phyloP scores from a whole-genome alignment of 1,139 yeast species.

The Suhomyces wounanorum region DNA sequence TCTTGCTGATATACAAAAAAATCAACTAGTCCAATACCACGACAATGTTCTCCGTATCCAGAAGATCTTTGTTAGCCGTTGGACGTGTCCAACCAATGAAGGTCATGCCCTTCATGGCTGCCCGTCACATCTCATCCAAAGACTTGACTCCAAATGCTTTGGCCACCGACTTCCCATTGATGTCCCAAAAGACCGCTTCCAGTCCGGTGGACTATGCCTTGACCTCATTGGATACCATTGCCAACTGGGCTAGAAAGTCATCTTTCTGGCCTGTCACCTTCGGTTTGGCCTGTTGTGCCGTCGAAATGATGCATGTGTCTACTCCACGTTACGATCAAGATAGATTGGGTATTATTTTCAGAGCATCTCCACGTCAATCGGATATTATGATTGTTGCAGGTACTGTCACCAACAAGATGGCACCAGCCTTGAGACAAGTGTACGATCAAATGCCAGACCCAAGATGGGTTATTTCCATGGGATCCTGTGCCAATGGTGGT shows the following conservation, averaged over 20 bases:
- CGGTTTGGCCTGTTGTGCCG: slow-evolving; percentile 92
- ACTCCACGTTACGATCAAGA: slow-evolving; percentile 93
- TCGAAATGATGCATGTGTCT: slow-evolving; percentile 94
- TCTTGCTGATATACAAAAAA: slow-evolving; percentile 31
- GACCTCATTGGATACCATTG: slow-evolving; percentile 81
- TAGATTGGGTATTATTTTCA: slow-evolving; percentile 88
- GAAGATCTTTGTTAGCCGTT: slow-evolving; percentile 26
- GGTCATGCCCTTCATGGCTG: slow-evolving; percentile 16
- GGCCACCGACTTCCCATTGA: slow-evolving; percentile 49
- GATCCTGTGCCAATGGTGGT: slow-evolving; percentile 93
- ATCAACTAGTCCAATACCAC: slow-evolving; percentile 9
- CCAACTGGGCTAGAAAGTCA: slow-evolving; percentile 91
- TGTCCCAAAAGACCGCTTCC: slow-evolving; percentile 46
- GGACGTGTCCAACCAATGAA: slow-evolving; percentile 20
- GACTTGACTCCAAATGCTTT: slow-evolving; percentile 47
- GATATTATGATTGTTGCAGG: slow-evolving; percentile 96
- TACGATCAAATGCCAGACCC: slow-evolving; percentile 96
- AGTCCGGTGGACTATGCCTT: slow-evolving; percentile 76
- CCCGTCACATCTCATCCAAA: slow-evolving; percentile 40
- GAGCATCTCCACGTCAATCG: slow-evolving; percentile 93
- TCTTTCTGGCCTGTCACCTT: slow-evolving; percentile 94
- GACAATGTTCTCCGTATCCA: slow-evolving; percentile 30
- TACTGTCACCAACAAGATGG: slow-evolving; percentile 90
- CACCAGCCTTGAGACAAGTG: slow-evolving; percentile 90
- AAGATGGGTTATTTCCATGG: slow-evolving; percentile 89